A percentile compares a stretch with the other conserved stretches of the same genome.
phyloP scores from a whole-genome alignment of 768 basidiomycete genomes.

The Hortiboletus flavorubellus region DNA sequence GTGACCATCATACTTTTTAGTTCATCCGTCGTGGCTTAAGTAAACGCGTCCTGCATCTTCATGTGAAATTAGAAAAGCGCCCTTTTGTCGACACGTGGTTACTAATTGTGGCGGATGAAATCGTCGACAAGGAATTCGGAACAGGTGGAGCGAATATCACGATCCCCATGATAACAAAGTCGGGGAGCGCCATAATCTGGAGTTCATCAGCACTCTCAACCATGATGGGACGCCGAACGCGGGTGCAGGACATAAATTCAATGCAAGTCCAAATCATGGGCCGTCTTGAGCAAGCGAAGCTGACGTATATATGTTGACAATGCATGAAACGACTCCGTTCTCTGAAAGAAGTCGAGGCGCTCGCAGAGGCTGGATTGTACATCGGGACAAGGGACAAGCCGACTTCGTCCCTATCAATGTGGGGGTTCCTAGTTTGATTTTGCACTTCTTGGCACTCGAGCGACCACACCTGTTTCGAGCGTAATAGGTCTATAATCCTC shows the following conservation, averaged over 20 bases:
- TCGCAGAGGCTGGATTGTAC: constrained; percentile 83
- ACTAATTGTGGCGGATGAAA: constrained; percentile 83
- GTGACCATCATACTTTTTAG: not conserved
- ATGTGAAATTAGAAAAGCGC: constrained; percentile 87
- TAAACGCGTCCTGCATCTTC: constrained; percentile 60
- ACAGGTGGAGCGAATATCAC: constrained; percentile 98
- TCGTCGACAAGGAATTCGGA: constrained; percentile 94
- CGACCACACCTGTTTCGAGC: too few relatives aligned
- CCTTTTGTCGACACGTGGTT: constrained; percentile 79
- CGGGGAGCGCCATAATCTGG: constrained; percentile 79
- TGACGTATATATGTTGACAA: constrained; percentile 32
- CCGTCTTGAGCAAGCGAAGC: not conserved
- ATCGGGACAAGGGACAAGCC: constrained; percentile 94
- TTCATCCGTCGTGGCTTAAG: not conserved
- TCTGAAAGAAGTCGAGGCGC: constrained; percentile 71
- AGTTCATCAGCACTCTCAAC: constrained; percentile 91
- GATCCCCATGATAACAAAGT: constrained; percentile 97
- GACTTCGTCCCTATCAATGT: constrained; percentile 27
- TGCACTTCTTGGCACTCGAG: too few relatives aligned
- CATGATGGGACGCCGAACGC: constrained; percentile 95
- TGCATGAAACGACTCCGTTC: constrained; percentile 76
- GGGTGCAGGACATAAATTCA: constrained; percentile 78
- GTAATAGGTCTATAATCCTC: too few relatives aligned
- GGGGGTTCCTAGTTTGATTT: too few relatives aligned
- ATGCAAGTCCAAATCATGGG: constrained; percentile 38